Evolutionary conservation across 176 grass and related monocot species (phyloP).

Genomic region (Oropetium thomaeum): DNA sequence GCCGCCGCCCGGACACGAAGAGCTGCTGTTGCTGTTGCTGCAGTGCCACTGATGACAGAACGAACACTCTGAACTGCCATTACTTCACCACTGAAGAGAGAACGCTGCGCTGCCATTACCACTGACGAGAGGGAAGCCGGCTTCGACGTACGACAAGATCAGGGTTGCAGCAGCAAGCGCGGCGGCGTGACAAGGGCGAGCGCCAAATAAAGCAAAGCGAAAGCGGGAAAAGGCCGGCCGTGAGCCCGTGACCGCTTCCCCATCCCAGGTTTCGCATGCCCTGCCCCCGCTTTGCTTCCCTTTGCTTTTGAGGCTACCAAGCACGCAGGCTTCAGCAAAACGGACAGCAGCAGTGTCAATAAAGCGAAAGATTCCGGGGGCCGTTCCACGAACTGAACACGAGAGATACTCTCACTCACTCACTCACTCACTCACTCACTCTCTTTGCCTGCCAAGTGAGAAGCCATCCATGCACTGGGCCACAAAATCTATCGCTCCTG

Average conservation of each 20-base stretch:
- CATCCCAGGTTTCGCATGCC: slow-evolving; percentile 6
- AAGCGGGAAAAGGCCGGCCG: neutral
- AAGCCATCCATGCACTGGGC: neutral
- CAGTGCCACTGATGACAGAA: too few relatives aligned
- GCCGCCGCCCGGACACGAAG: too few relatives aligned
- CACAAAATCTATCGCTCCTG: neutral
- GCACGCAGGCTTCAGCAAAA: neutral
- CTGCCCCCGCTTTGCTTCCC: neutral
- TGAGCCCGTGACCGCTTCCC: neutral
- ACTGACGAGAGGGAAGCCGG: neutral
- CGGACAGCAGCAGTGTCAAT: slow-evolving; percentile 27
- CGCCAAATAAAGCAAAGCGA: neutral
- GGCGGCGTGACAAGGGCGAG: neutral
- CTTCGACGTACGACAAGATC: neutral
- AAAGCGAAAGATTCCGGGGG: slow-evolving; percentile 43
- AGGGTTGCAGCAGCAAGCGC: neutral
- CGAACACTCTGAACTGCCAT: too few relatives aligned
- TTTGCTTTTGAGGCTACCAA: slow-evolving; percentile 12
- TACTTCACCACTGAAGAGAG: too few relatives aligned
- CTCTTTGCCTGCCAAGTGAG: neutral
- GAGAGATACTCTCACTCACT: neutral
- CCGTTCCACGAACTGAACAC: neutral
- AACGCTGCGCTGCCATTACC: neutral
- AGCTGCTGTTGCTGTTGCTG: too few relatives aligned
- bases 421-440: too few relatives aligned